These are phyloP conservation scores for Colletotrichum sp. DNA, from an alignment of 2,329 filamentous ascomycete species.

Conservation along the genomic window DNA sequence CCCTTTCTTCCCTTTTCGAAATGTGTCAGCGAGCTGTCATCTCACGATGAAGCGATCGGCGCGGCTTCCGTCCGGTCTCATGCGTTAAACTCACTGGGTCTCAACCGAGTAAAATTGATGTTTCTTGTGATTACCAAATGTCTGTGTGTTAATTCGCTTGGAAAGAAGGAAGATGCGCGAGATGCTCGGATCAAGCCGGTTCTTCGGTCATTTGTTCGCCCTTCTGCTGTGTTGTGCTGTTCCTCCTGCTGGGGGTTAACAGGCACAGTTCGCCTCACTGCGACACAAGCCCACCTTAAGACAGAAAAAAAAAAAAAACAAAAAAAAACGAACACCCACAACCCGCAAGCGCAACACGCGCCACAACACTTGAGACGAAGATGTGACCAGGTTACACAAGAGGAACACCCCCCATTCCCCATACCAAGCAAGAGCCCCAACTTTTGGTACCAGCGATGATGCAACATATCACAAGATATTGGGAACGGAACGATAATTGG, in stretches of 20 bases:
- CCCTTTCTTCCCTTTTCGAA: not conserved
- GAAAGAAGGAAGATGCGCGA: not conserved
- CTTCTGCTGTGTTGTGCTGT: not conserved
- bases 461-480: not conserved
- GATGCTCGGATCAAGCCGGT: not conserved
- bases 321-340: not conserved
- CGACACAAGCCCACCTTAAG: not conserved
- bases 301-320: too few relatives aligned
- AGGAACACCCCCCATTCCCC: not conserved
- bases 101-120: not conserved
- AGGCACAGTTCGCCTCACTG: not conserved
- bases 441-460: not conserved
- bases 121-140: not conserved
- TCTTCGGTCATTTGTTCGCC: not conserved
- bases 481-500: not conserved
- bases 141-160: not conserved
- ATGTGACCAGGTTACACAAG: not conserved
- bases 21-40: conserved; percentile 7
- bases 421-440: not conserved
- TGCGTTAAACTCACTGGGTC: not conserved
- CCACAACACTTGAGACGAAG: not conserved
- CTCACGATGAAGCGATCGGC: not conserved
- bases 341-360: not conserved
- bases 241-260: not conserved
- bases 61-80: conserved; percentile 11